Conservation (phyloP, 2,329 filamentous ascomycete species). For the Penicillium sp. region DNA sequence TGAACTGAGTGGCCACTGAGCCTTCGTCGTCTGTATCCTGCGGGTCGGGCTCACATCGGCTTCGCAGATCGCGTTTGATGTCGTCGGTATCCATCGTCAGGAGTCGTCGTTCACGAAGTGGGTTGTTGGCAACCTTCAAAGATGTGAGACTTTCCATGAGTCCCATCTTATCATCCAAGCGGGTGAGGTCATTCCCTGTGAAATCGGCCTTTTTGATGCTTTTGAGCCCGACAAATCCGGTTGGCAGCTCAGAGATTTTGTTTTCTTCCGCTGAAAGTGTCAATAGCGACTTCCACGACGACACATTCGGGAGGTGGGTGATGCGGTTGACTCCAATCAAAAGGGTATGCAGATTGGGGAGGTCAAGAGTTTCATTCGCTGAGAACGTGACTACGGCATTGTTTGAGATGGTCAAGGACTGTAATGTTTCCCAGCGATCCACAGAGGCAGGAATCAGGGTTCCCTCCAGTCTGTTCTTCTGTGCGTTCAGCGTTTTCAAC, state of each 20-base stretch:
- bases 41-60: constrained; percentile 59
- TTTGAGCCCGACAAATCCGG: constrained; percentile 69
- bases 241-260: constrained; percentile 71
- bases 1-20: constrained; percentile 45
- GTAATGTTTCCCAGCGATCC: constrained; percentile 63
- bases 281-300: constrained; percentile 71
- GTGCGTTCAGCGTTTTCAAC: constrained; percentile 70
- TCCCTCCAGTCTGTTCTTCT: constrained; percentile 77
- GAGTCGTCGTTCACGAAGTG: constrained; percentile 84
- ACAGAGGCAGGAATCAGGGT: constrained; percentile 68
- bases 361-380: constrained; percentile 52
- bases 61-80: constrained; percentile 72
- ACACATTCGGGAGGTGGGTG: constrained; percentile 69
- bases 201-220: constrained; percentile 78
- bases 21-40: constrained; percentile 42
- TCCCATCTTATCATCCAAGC: constrained; percentile 74
- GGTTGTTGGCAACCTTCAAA: constrained; percentile 83
- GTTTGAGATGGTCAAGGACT: constrained; percentile 73
- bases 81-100: constrained; percentile 77
- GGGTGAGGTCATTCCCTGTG: constrained; percentile 78
- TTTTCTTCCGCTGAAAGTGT: constrained; percentile 83
- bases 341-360: constrained; percentile 74
- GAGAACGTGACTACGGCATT: constrained; percentile 67
- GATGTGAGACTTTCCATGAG: constrained; percentile 76
- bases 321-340: constrained; percentile 82